These are phyloP conservation scores for Aspergillus sp. DNA, from an alignment of 2,329 filamentous ascomycete genomes.

Conservation along the genomic window DNA sequence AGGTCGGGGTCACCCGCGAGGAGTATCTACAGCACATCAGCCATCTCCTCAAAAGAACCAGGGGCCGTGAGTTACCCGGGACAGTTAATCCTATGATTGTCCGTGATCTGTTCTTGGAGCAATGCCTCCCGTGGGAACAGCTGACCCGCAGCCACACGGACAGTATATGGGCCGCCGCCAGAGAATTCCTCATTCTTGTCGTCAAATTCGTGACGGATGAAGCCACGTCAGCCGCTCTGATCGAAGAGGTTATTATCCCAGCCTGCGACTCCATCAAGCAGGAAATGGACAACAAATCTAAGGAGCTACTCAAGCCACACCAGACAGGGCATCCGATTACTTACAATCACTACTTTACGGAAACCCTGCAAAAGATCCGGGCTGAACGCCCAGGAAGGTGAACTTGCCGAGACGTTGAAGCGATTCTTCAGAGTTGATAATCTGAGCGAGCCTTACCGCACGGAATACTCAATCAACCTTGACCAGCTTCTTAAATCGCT, in stretches of 20 bases:
- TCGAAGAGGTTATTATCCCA: conserved; percentile 39
- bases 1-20: conserved; percentile 22
- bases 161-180: conserved; percentile 32
- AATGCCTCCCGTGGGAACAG: conserved; percentile 55
- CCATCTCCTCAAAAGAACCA: conserved; percentile 40
- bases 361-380: conserved; percentile 29
- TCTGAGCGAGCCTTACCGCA: not conserved
- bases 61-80: conserved; percentile 59
- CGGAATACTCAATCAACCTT: conserved; percentile 9
- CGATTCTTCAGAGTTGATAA: conserved; percentile 14
- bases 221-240: conserved; percentile 40
- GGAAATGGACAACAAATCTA: conserved; percentile 41
- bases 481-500: conserved; percentile 15
- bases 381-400: conserved; percentile 9
- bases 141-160: conserved; percentile 40
- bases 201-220: conserved; percentile 38
- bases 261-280: conserved; percentile 39
- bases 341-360: conserved; percentile 38
- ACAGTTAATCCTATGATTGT: conserved; percentile 62
- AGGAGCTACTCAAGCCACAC: conserved; percentile 48
- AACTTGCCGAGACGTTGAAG: conserved; percentile 9
- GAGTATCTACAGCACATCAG: conserved; percentile 44
- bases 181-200: conserved; percentile 35
- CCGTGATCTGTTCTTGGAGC: conserved; percentile 58
- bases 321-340: conserved; percentile 35